A percentile compares a stretch with the other conserved stretches of the same genome.
These are phyloP conservation scores for Penicillium ochrochloron DNA, from an alignment of 495 filamentous ascomycete species.

Conservation along the genomic window DNA sequence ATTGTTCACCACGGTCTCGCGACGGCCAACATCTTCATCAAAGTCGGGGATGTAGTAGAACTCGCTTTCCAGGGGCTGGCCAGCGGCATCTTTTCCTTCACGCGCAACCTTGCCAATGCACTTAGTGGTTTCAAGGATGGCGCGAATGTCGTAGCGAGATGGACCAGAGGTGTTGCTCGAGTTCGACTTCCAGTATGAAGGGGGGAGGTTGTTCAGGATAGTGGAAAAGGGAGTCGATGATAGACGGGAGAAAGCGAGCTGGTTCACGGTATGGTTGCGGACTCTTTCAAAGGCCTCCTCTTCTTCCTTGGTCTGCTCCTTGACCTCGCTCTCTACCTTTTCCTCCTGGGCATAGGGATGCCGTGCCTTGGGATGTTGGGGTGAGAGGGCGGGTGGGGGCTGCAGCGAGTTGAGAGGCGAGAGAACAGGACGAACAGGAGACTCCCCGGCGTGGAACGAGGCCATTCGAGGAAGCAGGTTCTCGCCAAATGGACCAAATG, in stretches of 20 bases:
- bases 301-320: conserved; percentile 40
- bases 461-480: conserved; percentile 80
- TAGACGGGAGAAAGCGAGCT: conserved; percentile 92
- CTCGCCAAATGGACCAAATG: conserved; percentile 85
- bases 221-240: conserved; percentile 91
- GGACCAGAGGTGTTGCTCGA: conserved; percentile 49
- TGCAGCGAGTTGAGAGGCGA: conserved; percentile 34
- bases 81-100: conserved; percentile 94
- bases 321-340: conserved; percentile 31
- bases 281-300: conserved; percentile 43
- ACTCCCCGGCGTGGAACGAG: conserved; percentile 65
- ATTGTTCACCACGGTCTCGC: conserved; percentile 82
- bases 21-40: conserved; percentile 77
- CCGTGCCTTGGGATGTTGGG: conserved; percentile 45
- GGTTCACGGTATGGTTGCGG: conserved; percentile 87
- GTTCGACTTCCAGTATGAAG: conserved; percentile 58
- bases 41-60: conserved; percentile 96
- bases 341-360: conserved; percentile 35
- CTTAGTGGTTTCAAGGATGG: conserved; percentile 69
- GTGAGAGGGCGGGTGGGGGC: conserved; percentile 32
- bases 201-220: conserved; percentile 82
- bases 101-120: conserved; percentile 88
- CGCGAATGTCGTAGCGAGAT: conserved; percentile 64
- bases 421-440: conserved; percentile 53
- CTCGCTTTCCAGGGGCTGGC: conserved; percentile 90